A percentile compares a stretch with the other conserved stretches of the same genome.
Evolutionary conservation across 441 rosid genomes (phyloP).

Genomic region (Rhodomyrtus psidioides): DNA sequence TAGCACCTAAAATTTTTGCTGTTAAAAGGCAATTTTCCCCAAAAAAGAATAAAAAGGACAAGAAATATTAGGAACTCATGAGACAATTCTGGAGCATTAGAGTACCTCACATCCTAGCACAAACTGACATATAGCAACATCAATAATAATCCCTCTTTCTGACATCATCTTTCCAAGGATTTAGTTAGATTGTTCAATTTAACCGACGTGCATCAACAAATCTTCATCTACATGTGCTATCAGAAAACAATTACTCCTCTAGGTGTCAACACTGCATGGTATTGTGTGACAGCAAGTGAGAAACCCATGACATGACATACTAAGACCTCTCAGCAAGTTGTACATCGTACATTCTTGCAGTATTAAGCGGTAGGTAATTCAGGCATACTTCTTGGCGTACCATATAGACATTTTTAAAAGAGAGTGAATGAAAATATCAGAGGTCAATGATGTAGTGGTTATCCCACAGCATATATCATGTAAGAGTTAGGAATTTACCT

Average conservation of each 20-base stretch:
- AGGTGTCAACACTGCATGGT: background rate
- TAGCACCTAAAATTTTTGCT: background rate
- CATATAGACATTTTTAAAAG: background rate
- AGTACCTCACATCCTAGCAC: background rate
- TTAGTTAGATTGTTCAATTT: background rate
- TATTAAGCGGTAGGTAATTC: background rate
- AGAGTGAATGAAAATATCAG: background rate
- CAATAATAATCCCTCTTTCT: background rate
- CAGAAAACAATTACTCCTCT: background rate
- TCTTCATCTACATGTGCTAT: background rate
- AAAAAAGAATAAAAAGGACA: background rate
- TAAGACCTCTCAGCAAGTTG: background rate
- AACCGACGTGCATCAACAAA: background rate
- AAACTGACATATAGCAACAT: background rate
- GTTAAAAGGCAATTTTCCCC: background rate
- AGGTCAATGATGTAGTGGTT: background rate
- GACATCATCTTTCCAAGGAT: background rate
- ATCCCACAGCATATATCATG: background rate
- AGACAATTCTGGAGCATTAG: background rate
- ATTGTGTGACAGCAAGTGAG: background rate
- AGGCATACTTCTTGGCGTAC: background rate
- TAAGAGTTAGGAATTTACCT: conserved; percentile 32
- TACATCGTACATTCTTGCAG: background rate
- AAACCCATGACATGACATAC: background rate
- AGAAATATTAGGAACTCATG: background rate